These are phyloP conservation scores for Mortierella sp. DNA, from an alignment of 371 early-diverging fungal genomes.

Conservation along the genomic window DNA sequence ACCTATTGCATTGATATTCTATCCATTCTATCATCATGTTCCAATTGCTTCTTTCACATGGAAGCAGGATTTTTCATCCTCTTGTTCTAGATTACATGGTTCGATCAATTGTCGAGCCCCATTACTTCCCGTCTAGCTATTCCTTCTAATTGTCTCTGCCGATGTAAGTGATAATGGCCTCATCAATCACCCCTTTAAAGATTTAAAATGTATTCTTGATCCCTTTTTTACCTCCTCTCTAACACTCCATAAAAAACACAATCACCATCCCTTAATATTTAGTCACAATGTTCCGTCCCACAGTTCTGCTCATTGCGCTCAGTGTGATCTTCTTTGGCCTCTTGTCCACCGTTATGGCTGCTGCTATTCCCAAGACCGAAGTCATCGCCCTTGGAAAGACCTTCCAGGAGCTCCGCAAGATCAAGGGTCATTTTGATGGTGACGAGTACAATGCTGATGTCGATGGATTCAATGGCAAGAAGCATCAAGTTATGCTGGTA, in stretches of 20 bases:
- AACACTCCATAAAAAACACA: background rate
- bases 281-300: slow-evolving; percentile 18
- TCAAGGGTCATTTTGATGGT: slow-evolving; percentile 65
- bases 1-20: background rate
- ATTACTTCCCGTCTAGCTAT: background rate
- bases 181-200: too few species aligned
- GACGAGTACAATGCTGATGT: slow-evolving; percentile 61
- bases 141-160: too few species aligned
- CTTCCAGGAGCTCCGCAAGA: slow-evolving; percentile 59
- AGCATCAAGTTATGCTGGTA: slow-evolving; percentile 64
- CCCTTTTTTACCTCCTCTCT: too few species aligned
- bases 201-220: too few species aligned
- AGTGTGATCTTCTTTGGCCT: slow-evolving; percentile 26
- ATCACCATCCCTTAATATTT: background rate
- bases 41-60: background rate
- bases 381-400: slow-evolving; percentile 39
- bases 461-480: slow-evolving; percentile 64
- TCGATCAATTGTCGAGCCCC: too few species aligned
- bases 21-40: background rate
- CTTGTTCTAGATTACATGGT: too few species aligned
- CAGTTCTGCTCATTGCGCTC: slow-evolving; percentile 13
- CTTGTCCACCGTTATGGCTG: slow-evolving; percentile 17
- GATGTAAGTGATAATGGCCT: too few species aligned
- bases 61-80: too few species aligned
- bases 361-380: slow-evolving; percentile 6